A percentile compares a stretch with the other conserved stretches of the same genome.
Evolutionary conservation across 768 basidiomycete species (phyloP).

Genomic region (Phaffia australis): DNA sequence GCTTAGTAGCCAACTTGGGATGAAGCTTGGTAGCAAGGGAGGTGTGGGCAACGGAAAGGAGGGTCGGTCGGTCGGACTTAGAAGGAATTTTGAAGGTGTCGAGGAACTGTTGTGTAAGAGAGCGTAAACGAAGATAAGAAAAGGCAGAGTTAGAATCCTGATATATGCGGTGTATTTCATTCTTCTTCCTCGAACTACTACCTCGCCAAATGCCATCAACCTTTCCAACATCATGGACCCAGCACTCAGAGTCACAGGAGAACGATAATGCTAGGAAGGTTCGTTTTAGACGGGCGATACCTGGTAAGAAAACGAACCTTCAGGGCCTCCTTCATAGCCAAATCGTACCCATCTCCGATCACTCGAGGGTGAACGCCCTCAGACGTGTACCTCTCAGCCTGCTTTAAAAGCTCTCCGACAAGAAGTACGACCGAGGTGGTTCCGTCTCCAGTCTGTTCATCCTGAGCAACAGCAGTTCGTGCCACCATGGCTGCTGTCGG

Average conservation of each 20-base stretch:
- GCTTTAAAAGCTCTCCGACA: constrained; percentile 90
- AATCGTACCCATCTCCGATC: constrained; percentile 86
- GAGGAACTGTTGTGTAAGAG: constrained; percentile 55
- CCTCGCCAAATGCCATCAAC: background rate
- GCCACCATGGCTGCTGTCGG: constrained; percentile 99
- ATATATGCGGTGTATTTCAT: no score
- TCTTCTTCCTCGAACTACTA: no score
- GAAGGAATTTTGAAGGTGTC: constrained; percentile 72
- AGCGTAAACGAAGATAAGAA: background rate
- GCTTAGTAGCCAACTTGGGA: constrained; percentile 64
- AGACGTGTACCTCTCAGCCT: constrained; percentile 92
- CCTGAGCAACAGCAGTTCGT: constrained; percentile 93
- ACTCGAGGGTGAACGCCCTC: constrained; percentile 98
- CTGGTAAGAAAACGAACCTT: constrained; percentile 17
- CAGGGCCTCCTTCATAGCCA: constrained; percentile 92
- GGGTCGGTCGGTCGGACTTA: constrained; percentile 63
- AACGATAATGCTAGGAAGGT: background rate
- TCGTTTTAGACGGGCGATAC: background rate
- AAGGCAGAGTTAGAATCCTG: background rate
- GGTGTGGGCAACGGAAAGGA: constrained; percentile 90
- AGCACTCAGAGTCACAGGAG: background rate
- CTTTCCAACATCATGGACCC: background rate
- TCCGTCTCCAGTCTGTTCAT: constrained; percentile 98
- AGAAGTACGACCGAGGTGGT: constrained; percentile 94
- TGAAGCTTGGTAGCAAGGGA: constrained; percentile 90